These are phyloP conservation scores for Irineochytrium annulatum DNA, from an alignment of 192 early-diverging fungal species.

Conservation along the genomic window DNA sequence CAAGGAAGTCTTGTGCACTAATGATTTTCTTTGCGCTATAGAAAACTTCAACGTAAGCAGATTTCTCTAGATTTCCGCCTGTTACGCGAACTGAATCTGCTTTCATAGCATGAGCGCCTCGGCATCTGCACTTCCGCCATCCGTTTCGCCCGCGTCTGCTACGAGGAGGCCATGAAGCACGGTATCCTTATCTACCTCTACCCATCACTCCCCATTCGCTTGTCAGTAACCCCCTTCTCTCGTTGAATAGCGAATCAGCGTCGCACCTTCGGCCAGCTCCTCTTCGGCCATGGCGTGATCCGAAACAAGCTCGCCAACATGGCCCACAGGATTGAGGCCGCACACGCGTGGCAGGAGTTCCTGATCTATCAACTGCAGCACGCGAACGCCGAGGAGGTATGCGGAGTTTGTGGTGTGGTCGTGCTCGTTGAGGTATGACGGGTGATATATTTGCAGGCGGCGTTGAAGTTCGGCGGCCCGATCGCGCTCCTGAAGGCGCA, in stretches of 20 bases:
- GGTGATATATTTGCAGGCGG: constrained; percentile 34
- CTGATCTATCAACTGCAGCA: constrained; percentile 56
- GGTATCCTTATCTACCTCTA: not conserved
- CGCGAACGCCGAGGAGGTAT: constrained; percentile 51
- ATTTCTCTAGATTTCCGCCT: constrained; percentile 1
- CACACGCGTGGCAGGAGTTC: constrained; percentile 68
- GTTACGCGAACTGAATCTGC: constrained; percentile 51
- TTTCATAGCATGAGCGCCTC: constrained; percentile 69
- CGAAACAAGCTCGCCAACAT: constrained; percentile 63
- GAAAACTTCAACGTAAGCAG: constrained; percentile 24
- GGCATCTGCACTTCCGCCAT: constrained; percentile 62
- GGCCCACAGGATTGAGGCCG: constrained; percentile 71
- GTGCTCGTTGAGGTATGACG: too few relatives aligned
- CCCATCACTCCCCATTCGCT: too few relatives aligned
- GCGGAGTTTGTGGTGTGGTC: too few relatives aligned
- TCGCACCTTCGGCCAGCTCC: constrained; percentile 17
- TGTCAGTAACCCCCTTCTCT: not conserved
- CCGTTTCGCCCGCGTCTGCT: constrained; percentile 74
- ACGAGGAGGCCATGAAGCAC: constrained; percentile 21
- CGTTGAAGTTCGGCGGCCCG: constrained; percentile 45
- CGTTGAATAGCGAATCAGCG: constrained; percentile 14
- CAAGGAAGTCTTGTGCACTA: not conserved
- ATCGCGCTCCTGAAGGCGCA: constrained; percentile 35
- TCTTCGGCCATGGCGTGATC: constrained; percentile 57
- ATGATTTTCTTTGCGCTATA: not conserved